Conservation (phyloP, 2,329 filamentous ascomycete genomes). For the Scytalidium lignicola region DNA sequence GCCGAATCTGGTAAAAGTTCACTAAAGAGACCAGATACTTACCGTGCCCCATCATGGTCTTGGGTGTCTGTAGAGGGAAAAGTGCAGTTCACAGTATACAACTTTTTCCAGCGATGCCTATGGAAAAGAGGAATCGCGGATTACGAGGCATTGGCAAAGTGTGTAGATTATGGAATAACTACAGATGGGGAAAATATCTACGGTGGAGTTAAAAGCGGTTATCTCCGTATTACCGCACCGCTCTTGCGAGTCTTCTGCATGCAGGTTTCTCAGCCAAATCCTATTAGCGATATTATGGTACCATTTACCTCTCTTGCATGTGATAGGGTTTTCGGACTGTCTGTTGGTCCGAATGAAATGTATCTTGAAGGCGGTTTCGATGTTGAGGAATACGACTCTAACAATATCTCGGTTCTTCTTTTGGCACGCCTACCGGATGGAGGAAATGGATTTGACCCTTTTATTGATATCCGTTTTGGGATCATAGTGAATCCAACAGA, state of each 20-base stretch:
- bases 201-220: not conserved
- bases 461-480: not conserved
- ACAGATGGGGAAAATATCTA: not conserved
- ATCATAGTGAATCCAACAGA: not conserved
- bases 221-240: not conserved
- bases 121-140: not conserved
- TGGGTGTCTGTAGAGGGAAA: slow-evolving; percentile 11
- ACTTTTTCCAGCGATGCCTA: not conserved
- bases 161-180: not conserved
- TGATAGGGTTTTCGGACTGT: not conserved
- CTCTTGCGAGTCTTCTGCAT: not conserved
- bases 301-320: not conserved
- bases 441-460: not conserved
- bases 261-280: not conserved
- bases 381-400: not conserved
- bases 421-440: not conserved
- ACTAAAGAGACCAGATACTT: not conserved
- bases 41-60: slow-evolving; percentile 10
- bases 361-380: not conserved
- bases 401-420: not conserved
- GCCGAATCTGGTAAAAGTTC: not conserved
- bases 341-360: not conserved
- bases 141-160: not conserved
- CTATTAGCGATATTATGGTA: not conserved
- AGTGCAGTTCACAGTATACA: not conserved